A percentile compares a stretch with the other conserved stretches of the same genome.
These are phyloP conservation scores for Trematosphaeria pertusa DNA, from an alignment of 2,329 filamentous ascomycete species.

Conservation along the genomic window DNA sequence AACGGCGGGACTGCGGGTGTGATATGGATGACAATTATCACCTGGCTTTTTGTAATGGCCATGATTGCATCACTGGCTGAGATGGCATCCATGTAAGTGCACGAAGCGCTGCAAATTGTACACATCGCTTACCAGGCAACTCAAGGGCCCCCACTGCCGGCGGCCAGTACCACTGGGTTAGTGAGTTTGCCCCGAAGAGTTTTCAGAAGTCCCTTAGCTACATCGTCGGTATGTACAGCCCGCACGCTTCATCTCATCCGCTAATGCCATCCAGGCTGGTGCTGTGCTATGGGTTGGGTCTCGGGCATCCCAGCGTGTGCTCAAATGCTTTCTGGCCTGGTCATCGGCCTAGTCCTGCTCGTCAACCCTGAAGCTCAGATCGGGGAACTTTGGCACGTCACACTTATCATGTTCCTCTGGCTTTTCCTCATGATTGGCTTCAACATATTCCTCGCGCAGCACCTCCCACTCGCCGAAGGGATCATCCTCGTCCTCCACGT, in stretches of 20 bases:
- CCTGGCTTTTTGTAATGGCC: neutral
- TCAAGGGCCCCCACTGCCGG: constrained; percentile 10
- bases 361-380: constrained; percentile 52
- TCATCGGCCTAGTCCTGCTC: constrained; percentile 42
- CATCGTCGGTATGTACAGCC: constrained; percentile 51
- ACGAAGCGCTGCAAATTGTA: neutral
- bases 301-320: constrained; percentile 40
- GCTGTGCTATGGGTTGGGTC: constrained; percentile 21
- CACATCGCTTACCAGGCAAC: neutral
- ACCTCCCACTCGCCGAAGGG: constrained; percentile 55
- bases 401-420: constrained; percentile 49
- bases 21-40: neutral
- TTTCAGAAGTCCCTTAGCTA: constrained; percentile 38
- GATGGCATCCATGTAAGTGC: constrained; percentile 5
- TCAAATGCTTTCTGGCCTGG: constrained; percentile 24
- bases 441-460: constrained; percentile 52
- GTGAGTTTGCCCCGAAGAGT: constrained; percentile 37
- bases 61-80: constrained; percentile 6
- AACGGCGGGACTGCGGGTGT: neutral
- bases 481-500: constrained; percentile 47
- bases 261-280: constrained; percentile 3
- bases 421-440: constrained; percentile 42
- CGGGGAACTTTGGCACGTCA: constrained; percentile 33
- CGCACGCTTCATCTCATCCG: constrained; percentile 50
- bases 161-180: constrained; percentile 31